Conservation (phyloP, 345 rosid genomes). For the Mangifera indica region DNA sequence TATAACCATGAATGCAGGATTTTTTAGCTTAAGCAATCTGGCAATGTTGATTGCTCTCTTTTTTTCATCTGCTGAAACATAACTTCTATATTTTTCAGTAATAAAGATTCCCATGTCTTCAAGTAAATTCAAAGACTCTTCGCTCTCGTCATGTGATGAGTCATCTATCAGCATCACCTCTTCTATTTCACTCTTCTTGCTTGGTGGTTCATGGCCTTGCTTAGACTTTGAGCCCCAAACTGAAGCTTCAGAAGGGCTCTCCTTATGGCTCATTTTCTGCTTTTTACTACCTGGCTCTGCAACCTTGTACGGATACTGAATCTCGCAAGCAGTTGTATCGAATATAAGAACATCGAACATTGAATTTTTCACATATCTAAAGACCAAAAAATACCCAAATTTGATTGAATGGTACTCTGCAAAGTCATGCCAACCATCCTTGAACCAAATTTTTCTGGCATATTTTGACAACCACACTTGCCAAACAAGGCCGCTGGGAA, state of each 20-base stretch:
- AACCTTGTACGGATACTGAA: conserved; percentile 25
- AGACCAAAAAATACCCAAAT: conserved; percentile 37
- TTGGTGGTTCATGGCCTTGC: background rate
- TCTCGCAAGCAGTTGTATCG: conserved; percentile 38
- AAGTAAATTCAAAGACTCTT: background rate
- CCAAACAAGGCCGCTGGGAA: conserved; percentile 43
- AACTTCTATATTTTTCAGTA: background rate
- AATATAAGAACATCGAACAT: conserved; percentile 34
- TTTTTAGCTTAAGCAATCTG: conserved; percentile 29
- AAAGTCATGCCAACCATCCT: conserved; percentile 46
- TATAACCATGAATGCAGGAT: conserved; percentile 39
- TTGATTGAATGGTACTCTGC: conserved; percentile 32
- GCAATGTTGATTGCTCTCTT: conserved; percentile 35
- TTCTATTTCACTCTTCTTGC: conserved; percentile 21
- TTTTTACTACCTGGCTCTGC: background rate
- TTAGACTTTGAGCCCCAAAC: background rate
- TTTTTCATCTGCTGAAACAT: conserved; percentile 24
- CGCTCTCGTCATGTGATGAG: background rate
- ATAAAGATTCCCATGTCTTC: conserved; percentile 11
- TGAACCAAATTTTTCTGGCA: conserved; percentile 35
- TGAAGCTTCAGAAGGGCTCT: background rate
- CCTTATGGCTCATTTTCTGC: background rate
- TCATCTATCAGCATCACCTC: conserved; percentile 16
- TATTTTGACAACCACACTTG: conserved; percentile 31
- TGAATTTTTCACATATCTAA: conserved; percentile 36